Percentiles rank a stretch among this genome's conserved stretches.
Evolutionary conservation across 2,329 filamentous ascomycete species (phyloP).

Genomic region (Colletotrichum theobromicola): DNA sequence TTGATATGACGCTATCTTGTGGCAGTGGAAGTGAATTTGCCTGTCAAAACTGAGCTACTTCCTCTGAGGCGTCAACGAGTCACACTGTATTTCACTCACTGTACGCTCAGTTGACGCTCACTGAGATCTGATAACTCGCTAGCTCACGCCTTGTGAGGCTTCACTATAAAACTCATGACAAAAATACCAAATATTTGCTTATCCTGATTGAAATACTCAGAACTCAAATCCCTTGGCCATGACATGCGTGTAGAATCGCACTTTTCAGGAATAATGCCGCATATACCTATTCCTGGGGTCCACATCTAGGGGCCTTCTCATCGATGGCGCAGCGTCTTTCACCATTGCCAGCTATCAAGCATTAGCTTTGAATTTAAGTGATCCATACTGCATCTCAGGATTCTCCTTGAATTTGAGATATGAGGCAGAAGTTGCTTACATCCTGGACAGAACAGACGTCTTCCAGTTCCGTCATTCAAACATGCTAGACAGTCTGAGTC

Average conservation of each 20-base stretch:
- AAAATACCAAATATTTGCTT: neutral
- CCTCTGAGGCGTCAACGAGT: neutral
- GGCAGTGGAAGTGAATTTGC: neutral
- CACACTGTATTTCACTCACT: neutral
- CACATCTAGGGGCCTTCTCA: neutral
- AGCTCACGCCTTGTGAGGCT: neutral
- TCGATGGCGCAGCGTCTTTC: neutral
- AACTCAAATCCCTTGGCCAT: too few species aligned
- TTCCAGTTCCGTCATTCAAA: neutral
- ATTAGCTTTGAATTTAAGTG: neutral
- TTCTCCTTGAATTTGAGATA: neutral
- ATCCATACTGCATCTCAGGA: too few species aligned
- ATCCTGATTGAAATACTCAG: too few species aligned
- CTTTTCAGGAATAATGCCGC: rapidly evolving
- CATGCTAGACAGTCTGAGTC: neutral
- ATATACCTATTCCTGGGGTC: neutral
- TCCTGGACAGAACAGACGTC: neutral
- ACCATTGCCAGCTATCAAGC: neutral
- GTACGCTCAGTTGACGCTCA: neutral
- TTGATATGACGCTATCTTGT: neutral
- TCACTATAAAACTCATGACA: neutral
- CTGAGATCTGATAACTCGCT: neutral
- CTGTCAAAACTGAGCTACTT: neutral
- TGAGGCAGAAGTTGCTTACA: neutral
- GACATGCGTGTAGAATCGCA: neutral